Base-by-base conservation (phyloP, 1,139 yeast species). In the Diutina rugosa region DNA sequence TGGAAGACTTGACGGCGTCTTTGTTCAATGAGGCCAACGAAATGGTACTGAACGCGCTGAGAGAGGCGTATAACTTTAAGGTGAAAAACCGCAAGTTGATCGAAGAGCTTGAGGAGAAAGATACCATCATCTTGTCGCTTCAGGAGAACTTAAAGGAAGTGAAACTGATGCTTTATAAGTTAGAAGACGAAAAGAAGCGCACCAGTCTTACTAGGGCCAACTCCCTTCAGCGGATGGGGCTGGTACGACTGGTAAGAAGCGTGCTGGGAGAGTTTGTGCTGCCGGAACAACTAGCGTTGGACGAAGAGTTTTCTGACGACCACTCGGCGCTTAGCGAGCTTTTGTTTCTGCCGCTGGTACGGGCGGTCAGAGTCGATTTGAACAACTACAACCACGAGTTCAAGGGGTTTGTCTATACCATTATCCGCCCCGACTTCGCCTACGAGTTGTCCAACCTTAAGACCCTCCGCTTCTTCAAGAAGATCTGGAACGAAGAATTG, bases 21-120 rank as follows among this genome's bases (percentile, higher is more conserved):
- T 70, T 88, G 51, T 88, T 88, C 66, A 85, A 81, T 63, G 93
- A 87, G 65, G 96, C 96, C 26, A 87, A 87, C 65, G 77, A 78
- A 55, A 87, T 86, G 87, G 96, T 88, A 14, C 80, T 82, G 58
- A 80, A 80, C 61, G 95, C 93, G 1, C 79, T 85, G 58, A 72
- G 79, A 61, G 86, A 81, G 61, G 76, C 82, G 12, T 75, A 79
- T 63, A 79, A 76, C 56, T 73, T 74, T 59, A 81, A 81, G 61
- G 68, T 76, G 51, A 76, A 79, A 10, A 38, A 51, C 21, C 54
- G 46, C 32, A 41, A 41, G 35, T 38, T 51, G 55, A 71, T 78
- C 46, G 85, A 81, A 58, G 90, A 87, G 59, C 67, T 90, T 54
- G 80, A 76, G 47, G 97, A 90, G 65, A 85, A 85, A 64, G 89